Percentiles rank a stretch among this genome's conserved stretches.
phyloP scores from a whole-genome alignment of 2,329 filamentous ascomycete genomes.

The Pseudogymnoascus destructans region DNA sequence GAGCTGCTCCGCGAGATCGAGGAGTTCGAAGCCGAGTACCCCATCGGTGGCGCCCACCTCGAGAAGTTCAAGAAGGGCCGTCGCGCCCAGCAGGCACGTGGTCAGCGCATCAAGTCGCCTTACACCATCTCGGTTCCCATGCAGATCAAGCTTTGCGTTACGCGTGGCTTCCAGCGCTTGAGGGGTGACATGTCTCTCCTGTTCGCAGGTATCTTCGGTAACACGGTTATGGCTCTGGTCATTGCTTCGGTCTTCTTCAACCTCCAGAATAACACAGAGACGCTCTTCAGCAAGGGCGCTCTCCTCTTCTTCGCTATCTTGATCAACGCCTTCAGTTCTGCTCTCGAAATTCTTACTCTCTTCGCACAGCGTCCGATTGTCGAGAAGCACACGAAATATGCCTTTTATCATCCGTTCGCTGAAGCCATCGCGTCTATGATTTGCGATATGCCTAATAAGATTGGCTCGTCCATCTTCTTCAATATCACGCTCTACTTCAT shows the following conservation, averaged over 20 bases:
- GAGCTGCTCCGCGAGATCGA: constrained; percentile 35
- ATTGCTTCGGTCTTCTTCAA: constrained; percentile 54
- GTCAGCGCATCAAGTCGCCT: constrained; percentile 55
- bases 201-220: constrained; percentile 32
- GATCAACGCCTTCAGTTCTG: constrained; percentile 48
- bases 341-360: constrained; percentile 64
- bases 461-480: constrained; percentile 60
- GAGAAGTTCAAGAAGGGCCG: constrained; percentile 32
- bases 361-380: constrained; percentile 86
- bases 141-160: constrained; percentile 67
- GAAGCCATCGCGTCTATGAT: constrained; percentile 86
- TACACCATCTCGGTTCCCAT: constrained; percentile 68
- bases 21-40: constrained; percentile 35
- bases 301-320: constrained; percentile 56
- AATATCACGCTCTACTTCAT: constrained; percentile 79
- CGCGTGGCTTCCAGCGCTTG: constrained; percentile 67
- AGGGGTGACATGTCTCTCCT: constrained; percentile 60
- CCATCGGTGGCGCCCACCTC: constrained; percentile 22
- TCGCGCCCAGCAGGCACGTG: constrained; percentile 17
- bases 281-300: constrained; percentile 49
- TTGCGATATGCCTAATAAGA: constrained; percentile 72
- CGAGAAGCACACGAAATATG: constrained; percentile 78
- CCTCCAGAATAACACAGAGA: constrained; percentile 37
- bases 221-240: constrained; percentile 43
- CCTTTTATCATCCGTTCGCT: constrained; percentile 77